These are phyloP conservation scores for Flaveria bidentis DNA, from an alignment of 129 eudicot genomes.

Conservation along the genomic window DNA sequence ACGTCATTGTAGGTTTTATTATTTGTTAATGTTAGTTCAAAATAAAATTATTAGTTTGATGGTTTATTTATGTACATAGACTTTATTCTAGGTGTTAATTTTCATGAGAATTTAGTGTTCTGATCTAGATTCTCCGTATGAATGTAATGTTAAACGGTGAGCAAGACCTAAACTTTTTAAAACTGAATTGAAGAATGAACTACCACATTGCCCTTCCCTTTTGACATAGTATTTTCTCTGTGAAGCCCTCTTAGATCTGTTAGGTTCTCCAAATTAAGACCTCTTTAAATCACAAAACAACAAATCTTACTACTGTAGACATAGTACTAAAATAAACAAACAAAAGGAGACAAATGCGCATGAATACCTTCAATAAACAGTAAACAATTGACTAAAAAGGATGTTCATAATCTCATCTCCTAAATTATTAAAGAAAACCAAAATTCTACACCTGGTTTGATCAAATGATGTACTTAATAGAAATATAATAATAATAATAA, in stretches of 20 bases:
- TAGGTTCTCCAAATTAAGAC: slow-evolving; percentile 34
- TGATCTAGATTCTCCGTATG: no score
- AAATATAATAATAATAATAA: neutral
- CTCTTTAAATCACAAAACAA: slow-evolving; percentile 28
- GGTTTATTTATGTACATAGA: no score
- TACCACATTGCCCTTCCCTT: slow-evolving; percentile 17
- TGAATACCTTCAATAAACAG: slow-evolving; percentile 14
- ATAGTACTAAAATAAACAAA: slow-evolving; percentile 15
- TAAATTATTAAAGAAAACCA: neutral
- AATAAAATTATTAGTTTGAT: no score
- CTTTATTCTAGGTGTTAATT: no score
- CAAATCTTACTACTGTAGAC: slow-evolving; percentile 5
- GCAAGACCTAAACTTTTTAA: no score
- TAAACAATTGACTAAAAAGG: slow-evolving; percentile 12
- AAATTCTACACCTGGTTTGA: slow-evolving; percentile 5
- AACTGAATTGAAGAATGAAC: no score
- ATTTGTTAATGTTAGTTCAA: no score
- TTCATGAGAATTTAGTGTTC: no score
- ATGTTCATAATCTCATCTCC: slow-evolving; percentile 7
- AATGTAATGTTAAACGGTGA: no score
- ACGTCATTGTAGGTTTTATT: no score
- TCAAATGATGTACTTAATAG: slow-evolving; percentile 13
- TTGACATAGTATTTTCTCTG: no score
- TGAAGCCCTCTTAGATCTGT: neutral
- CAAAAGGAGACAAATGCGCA: slow-evolving; percentile 23